Conservation (phyloP, 2,329 filamentous ascomycete species). For the Rhynchosporium agropyri region DNA sequence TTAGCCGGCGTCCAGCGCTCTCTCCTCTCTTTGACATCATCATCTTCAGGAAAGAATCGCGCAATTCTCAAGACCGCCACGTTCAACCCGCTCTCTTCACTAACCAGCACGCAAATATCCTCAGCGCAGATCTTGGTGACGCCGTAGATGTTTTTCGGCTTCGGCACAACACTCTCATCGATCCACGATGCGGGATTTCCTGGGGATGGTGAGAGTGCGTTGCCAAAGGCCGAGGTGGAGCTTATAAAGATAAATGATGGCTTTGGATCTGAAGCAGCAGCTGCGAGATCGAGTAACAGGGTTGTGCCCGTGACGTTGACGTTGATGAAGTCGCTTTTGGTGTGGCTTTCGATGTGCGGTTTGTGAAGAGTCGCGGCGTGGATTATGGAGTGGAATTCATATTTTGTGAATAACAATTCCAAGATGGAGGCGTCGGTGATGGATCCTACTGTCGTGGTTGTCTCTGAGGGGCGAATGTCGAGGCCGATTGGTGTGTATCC, state of each 20-base stretch:
- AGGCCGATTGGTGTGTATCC: slow-evolving; percentile 6
- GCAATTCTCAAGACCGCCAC: neutral
- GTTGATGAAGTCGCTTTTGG: neutral
- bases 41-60: slow-evolving; percentile 5
- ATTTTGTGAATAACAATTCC: neutral
- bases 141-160: slow-evolving; percentile 11
- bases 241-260: slow-evolving; percentile 2
- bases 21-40: neutral
- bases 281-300: neutral
- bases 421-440: neutral
- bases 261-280: neutral
- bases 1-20: neutral
- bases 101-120: neutral
- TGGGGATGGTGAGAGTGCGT: neutral
- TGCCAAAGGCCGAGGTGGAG: slow-evolving; percentile 6
- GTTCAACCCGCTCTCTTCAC: neutral
- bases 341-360: neutral
- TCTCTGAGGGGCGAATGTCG: slow-evolving; percentile 5
- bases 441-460: neutral
- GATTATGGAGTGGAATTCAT: neutral
- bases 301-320: slow-evolving; percentile 2
- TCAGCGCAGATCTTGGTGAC: slow-evolving; percentile 2
- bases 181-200: neutral
- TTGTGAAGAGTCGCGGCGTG: slow-evolving; percentile 10
- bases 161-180: neutral